Evolutionary conservation across 1,284 basidiomycete genomes (phyloP).

Genomic region (Hemileia vastatrix): DNA sequence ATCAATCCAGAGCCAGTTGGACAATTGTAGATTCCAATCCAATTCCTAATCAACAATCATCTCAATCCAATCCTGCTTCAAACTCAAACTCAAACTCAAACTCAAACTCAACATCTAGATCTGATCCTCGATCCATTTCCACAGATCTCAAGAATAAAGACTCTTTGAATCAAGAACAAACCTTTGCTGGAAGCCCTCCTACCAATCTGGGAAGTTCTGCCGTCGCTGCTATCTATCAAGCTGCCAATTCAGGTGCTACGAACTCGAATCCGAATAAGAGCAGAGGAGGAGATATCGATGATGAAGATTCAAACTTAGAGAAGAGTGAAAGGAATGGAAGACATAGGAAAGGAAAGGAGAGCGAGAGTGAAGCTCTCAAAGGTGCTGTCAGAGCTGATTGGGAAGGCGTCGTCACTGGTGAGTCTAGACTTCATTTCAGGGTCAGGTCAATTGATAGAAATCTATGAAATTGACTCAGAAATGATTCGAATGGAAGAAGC

Average conservation of each 20-base stretch:
- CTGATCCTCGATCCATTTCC: too few relatives aligned
- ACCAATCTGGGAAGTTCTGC: constrained; percentile 23
- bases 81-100: not conserved
- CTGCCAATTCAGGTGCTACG: not conserved
- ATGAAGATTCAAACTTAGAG: not conserved
- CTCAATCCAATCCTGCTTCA: too few relatives aligned
- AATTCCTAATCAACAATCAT: too few relatives aligned
- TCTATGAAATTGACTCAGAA: not conserved
- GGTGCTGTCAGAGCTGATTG: not conserved
- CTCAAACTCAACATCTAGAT: not conserved
- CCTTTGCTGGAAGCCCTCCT: constrained; percentile 29
- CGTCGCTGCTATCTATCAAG: not conserved
- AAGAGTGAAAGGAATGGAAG: not conserved
- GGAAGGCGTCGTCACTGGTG: not conserved
- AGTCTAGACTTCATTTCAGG: not conserved
- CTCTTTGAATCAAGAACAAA: constrained; percentile 5
- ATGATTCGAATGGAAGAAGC: constrained; percentile 2
- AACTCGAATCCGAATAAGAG: not conserved
- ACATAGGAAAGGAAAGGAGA: not conserved
- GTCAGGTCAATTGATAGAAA: too few relatives aligned
- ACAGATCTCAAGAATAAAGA: too few relatives aligned
- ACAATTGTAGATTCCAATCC: too few relatives aligned
- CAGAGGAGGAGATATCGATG: not conserved
- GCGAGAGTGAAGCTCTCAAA: not conserved
- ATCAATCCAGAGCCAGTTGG: too few relatives aligned